Base-by-base conservation (phyloP, 768 basidiomycete genomes). In the Hortiboletus campestris region DNA sequence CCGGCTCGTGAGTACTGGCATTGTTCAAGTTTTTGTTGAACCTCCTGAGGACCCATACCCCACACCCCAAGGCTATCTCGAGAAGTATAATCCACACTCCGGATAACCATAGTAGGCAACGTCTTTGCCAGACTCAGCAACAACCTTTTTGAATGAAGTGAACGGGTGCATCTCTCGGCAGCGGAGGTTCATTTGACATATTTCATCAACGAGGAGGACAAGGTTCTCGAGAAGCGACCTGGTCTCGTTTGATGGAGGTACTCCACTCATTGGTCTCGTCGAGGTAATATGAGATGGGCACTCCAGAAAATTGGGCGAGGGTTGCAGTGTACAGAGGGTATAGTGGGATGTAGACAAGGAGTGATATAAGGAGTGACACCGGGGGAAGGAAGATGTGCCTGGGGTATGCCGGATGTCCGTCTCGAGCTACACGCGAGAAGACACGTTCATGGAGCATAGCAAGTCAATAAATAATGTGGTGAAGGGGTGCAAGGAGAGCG, bases 301-400 rank as follows among this genome's bases (percentile, higher is more conserved):
- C 76, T 19, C 94, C 95, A 42, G 80, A 79, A 70, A 83, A 84
- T 64, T 94, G 88, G 2, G 96, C 91, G 47, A 99, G 85, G 1
- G 94, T 85, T 32, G 96, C 96, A 36, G 95, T 98, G 74, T 99
- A 99, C 12, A 99, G 80, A 1, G 96, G 96, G 71, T 99, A 98
- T 75, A 98, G 96, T 2, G 96, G 96, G 59, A 99, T 98, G 32
- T 97, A 97, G 66, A 98, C 97, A 50, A 96, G 82, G 63, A 96
- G 81, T 65, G 84, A 84, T 62, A 96, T 84, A 22, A 93, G 75
- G 19, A 92, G 84, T 19, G 90, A 87, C n/a, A 99, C 95, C 97
- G 13, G 86, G 85, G 20, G 94, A 97, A 19, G 97, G 81, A 93
- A 99, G 72, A 99, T 96, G 69, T 88, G 78, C 51, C 82, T 82